Evolutionary conservation across 1,284 basidiomycete genomes (phyloP), one percentile per base, ranked within the genome.

Genomic region (Trametes hirsuta): DNA sequence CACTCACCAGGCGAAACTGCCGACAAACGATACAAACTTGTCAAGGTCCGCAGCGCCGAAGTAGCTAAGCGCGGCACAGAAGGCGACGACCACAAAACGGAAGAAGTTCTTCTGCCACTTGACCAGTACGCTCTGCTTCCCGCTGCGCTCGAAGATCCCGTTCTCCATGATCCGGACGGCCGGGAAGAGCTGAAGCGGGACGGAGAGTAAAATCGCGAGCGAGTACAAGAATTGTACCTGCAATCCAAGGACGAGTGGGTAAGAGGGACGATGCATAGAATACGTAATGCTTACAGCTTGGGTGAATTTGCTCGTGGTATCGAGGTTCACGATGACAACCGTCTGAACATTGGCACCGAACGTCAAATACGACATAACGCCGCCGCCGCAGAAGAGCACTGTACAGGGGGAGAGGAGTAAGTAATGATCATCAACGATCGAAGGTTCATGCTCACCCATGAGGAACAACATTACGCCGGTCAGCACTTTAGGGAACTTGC

Each of bases 111-210:
- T 99, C 69, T 88, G 81, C 94, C 97, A 93, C 72, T 92, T 93
- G 70, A 93, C 87, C 55, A 81, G 78, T 39, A 73, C 62, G 70
- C 89, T 77, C 39, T 67, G 80, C 75, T 94, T 94, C 63, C 98
- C 97, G 69, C 95, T 97, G 53, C 86, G 87, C 53, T 86, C 85
- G 74, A 99, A 98, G n/a, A 99, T 72, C 1, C 94, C 96, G 68
- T 97, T 97, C 81, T 99, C 97, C 78, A 99, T 87, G 72, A 99
- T 98, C 47, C 95, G 87, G 48, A 98, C 89, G 1, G 96, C 97
- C 0, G 97, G 97, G 91, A 99, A 98, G 58, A 99, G 88, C 73
- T 97, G 95, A 4, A 99, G 84, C 0, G 97, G 97, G 14, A 94
- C 91, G 14, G 95, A 97, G 42, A 98, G 86, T 62, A 98, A 81